Base-by-base conservation (phyloP, 2,329 filamentous ascomycete genomes). In the Monosporascus cannonballus region DNA sequence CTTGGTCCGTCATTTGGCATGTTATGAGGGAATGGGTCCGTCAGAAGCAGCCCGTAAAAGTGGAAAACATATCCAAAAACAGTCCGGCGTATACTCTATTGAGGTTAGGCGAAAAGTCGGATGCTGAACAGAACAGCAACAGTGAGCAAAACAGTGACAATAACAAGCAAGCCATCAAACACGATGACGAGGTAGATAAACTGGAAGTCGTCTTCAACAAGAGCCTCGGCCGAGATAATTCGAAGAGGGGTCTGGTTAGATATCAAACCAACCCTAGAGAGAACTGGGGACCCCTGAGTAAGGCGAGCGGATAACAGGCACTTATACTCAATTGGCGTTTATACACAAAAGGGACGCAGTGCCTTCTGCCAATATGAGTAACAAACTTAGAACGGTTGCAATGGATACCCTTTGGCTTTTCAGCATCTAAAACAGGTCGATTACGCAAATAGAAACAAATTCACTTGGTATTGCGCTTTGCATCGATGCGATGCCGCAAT, bases 11-110 rank as follows among this genome's bases (percentile, higher is more conserved):
- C 0, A 81, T 99, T 47, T 97, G 94, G 92, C 88, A 95, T 67
- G 76, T 97, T 27, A 94, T 97, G 83, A 81, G 89, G 25, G 91
- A 96, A 71, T 99, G 91, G 90, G 83, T 89, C 15, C 81, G 86
- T 24, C 90, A 96, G 66, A 88, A 86, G 63, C 78, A 82, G 0
- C 91, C 92, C 0, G 77, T 96, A 53, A 95, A 89, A 66, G 81
- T 85, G 37, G 81, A 81, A 1, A 83, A 83, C 20, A 76, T 96
- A 51, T 87, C 83, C 61, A 77, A 84, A 41, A 80, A 79, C n/a
- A 89, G 80, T 49, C 75, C 90, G 1, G 90, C 89, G 1, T 89
- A 83, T 65, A 82, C 75, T 48, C 85, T 97, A 44, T 76, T 93
- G 67, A 76, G 69, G 50, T 67, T 72, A 52, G 69, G 64, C 38